phyloP scores from a whole-genome alignment of 1,284 basidiomycete species.

The Bjerkandera adusta region DNA sequence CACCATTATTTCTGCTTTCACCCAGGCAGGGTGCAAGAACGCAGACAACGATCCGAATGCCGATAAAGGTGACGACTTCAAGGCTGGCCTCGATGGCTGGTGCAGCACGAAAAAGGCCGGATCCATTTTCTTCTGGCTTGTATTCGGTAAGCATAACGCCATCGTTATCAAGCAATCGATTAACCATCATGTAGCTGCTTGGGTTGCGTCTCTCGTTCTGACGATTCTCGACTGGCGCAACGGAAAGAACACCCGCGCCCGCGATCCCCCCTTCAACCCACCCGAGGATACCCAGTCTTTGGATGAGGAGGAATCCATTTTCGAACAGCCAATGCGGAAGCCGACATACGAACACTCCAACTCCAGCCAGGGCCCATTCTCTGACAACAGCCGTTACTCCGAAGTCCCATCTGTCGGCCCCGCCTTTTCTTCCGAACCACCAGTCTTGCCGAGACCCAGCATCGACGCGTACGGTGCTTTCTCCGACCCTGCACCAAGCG shows the following conservation, averaged over 20 bases:
- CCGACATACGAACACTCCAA: constrained; percentile 38
- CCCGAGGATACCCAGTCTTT: constrained; percentile 38
- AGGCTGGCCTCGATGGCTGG: constrained; percentile 70
- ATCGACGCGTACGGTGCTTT: constrained; percentile 88
- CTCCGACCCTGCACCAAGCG: constrained; percentile 75
- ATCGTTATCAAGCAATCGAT: constrained; percentile 3
- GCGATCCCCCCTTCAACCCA: constrained; percentile 73
- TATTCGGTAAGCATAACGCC: constrained; percentile 47
- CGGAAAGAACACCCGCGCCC: constrained; percentile 55
- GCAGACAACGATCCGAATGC: constrained; percentile 59
- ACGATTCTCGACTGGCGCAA: constrained; percentile 72
- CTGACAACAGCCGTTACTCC: constrained; percentile 49
- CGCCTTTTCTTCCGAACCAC: constrained; percentile 27
- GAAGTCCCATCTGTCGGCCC: constrained; percentile 28
- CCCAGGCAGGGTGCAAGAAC: constrained; percentile 83
- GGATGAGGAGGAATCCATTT: constrained; percentile 47
- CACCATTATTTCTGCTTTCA: constrained; percentile 74
- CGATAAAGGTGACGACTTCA: constrained; percentile 54
- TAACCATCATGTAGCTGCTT: constrained; percentile 46
- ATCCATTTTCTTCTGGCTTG: constrained; percentile 86
- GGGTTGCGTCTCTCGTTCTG: constrained; percentile 61
- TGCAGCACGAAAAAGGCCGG: constrained; percentile 89
- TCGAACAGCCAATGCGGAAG: constrained; percentile 38
- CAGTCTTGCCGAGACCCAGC: constrained; percentile 50
- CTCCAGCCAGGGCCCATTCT: constrained; percentile 46